Base-by-base conservation (phyloP, 2,329 filamentous ascomycete species). In the Fusarium drepaniforme region DNA sequence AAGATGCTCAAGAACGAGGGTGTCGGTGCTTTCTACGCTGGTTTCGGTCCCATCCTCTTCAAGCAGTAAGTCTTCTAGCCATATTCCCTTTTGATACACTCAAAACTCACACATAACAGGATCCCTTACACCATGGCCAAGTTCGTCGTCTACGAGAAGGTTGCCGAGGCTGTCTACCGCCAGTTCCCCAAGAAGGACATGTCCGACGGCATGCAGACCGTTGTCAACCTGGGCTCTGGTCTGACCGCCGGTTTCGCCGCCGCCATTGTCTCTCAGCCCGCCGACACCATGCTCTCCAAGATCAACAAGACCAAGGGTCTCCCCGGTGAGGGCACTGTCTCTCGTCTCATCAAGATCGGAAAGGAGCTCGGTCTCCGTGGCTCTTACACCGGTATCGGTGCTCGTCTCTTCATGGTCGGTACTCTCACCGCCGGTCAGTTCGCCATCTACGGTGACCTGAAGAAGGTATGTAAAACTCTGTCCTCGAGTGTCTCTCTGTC, bases 41-140 rank as follows among this genome's bases (percentile, higher is more conserved):
- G 94, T 82, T 97, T 97, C 88, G 95, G 95, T 74, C 94, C 93
- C 79, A 95, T 96, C 79, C 87, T 94, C 79, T 94, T 95, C 77
- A 81, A 85, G 83, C 83, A 85, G 83, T 84, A 77, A 80, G 33
- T 35, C 12, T 5, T 35, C 1, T 15, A 35, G 3, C 3, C 33
- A 15, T 13, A 35, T 15, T 35, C 12, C 33, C 33, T 35, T 33
- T 35, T 35, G 33, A 35, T 46, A 46, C 73, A 49, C 77, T 82
- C 64, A 82, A 72, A 76, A 49, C 77, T 82, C 65, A 82, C 72
- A 68, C 33, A 40, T 11, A 57, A 7, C 76, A 94, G 93, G 90
- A 92, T 97, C 80, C 94, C 94, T 77, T 97, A 97, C 89, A 97
- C 94, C 85, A 96, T 97, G 93, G 89, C 94, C 90, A 97, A 97